Evolutionary conservation across 2,329 filamentous ascomycete species (phyloP), one percentile per base, ranked within the genome.

Genomic region (Leptographium lundbergii): DNA sequence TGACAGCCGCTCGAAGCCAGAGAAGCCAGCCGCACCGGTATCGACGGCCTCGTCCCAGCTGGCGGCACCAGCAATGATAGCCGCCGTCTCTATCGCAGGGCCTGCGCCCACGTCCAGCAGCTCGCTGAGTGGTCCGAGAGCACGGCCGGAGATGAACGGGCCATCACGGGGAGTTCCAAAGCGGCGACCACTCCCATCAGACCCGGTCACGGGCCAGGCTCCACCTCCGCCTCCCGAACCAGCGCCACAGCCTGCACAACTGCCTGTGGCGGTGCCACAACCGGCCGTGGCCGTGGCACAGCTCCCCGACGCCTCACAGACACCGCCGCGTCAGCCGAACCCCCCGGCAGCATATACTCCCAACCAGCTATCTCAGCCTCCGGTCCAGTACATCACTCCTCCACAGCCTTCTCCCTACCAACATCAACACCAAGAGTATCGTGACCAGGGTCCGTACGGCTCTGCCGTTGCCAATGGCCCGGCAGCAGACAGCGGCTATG

Each of bases 1-100:
- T 76, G 94, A 99, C 71, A 85, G 81, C 59, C 81, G 92, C 29
- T 88, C 90, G 24, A 94, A 94, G 72, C 80, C 81, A 14, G 89
- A 95, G 61, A 91, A 87, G 72, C 74, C 14, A 17, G 54, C 39
- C 13, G 13, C 42, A 1, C 19, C 24, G 4, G 39, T 42, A 14
- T 14, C 24, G 24, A 25, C 24, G 22, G 19, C 32, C 4, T 48
- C 39, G 17, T 36, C 22, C 2, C 29, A 19, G 27, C 39, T 34
- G 22, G 22, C 42, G 5, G 45, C 11, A 3, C 11, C 42, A 14
- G 17, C 54, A 29, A 13, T 78, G 1, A 13, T 78, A 1, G 78
- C 82, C 61, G 85, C 81, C 68, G 74, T 79, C 24, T 17, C 50
- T 55, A 62, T 69, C 25, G 63, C 73, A 6, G 72, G 73, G 34